Evolutionary conservation across 352 stramenopile genomes (phyloP), one percentile per base, ranked within the genome.

Genomic region (Blastocystis sp.): DNA sequence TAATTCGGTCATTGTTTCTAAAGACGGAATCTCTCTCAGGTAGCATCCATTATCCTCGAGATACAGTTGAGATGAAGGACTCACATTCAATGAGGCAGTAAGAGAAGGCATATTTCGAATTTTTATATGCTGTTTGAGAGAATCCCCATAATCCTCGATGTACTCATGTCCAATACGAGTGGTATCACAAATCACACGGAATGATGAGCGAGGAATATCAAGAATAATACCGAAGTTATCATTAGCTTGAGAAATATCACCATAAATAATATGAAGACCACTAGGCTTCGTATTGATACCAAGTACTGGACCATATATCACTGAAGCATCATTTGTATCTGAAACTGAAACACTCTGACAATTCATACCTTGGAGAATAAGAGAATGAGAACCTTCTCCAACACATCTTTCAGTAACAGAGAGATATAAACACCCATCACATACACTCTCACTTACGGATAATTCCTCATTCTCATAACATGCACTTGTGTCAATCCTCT

Each of bases 131-230:
- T 46, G 63, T 56, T 54, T 52, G 3, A 54, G 21, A 16, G 51
- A 21, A 2, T 35, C 51, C 5, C 71, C 71, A 35, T 65, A 83
- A 37, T 83, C 71, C 11, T 83, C 71, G 16, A 66, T 24, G 2
- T 66, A 42, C 9, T 27, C 24, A 42, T 59, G 35, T 21, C 46
- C 46, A 21, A 83, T 65, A 12, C 46, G 71, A 11, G 6, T 11
- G 5, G 43, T 37, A n/a, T 83, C 71, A 19, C 49, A 37, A 37
- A 83, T 65, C 24, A 42, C 49, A 19, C 42, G 71, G 21, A 83
- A 57, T 27, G 12, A 66, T 24, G 57, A 32, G 4, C 51, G 71
- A 24, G 51, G 11, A 9, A 29, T 19, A 32, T 83, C 29, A 7
- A 83, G 1, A 11, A 83, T 66, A 5, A 83, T 54, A 11, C 29